phyloP scores from a whole-genome alignment of 768 basidiomycete genomes.

The Holtermanniella nyarrowii region DNA sequence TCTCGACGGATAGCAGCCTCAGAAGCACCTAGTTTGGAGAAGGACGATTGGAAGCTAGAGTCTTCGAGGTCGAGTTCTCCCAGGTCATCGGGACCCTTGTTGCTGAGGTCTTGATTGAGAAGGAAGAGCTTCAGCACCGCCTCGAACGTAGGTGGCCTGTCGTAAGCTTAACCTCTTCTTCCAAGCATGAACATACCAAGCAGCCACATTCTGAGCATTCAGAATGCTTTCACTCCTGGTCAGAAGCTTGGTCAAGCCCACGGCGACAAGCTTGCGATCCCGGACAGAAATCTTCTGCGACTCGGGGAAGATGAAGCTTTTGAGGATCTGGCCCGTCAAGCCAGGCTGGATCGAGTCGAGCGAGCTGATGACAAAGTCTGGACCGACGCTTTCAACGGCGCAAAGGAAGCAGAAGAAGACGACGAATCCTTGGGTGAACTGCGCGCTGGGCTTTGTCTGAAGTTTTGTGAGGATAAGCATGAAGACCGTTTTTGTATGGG shows the following conservation, averaged over 20 bases:
- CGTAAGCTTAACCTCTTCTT: background rate
- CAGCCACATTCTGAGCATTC: conserved; percentile 51
- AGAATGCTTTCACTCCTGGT: conserved; percentile 65
- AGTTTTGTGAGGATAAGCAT: conserved; percentile 70
- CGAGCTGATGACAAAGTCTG: conserved; percentile 66
- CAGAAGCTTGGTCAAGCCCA: conserved; percentile 69
- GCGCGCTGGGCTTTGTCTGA: conserved; percentile 80
- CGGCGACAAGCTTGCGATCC: conserved; percentile 72
- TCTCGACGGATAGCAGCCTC: conserved; percentile 57
- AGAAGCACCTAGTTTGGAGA: conserved; percentile 78
- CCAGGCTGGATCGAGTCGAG: conserved; percentile 75
- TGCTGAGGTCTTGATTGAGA: conserved; percentile 57
- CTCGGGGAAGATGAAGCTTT: conserved; percentile 68
- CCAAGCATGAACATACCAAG: conserved; percentile 48
- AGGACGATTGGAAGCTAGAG: conserved; percentile 87
- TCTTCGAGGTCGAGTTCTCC: conserved; percentile 85
- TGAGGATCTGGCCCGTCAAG: conserved; percentile 80
- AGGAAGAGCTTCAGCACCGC: conserved; percentile 66
- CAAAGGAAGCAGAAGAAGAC: conserved; percentile 65
- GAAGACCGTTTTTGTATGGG: conserved; percentile 62
- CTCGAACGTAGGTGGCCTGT: conserved; percentile 60
- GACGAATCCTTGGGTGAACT: conserved; percentile 71
- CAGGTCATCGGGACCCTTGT: conserved; percentile 45
- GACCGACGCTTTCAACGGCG: conserved; percentile 64
- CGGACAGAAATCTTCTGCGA: conserved; percentile 66